Evolutionary conservation across 441 rosid species (phyloP).

Genomic region (Viola pubescens): DNA sequence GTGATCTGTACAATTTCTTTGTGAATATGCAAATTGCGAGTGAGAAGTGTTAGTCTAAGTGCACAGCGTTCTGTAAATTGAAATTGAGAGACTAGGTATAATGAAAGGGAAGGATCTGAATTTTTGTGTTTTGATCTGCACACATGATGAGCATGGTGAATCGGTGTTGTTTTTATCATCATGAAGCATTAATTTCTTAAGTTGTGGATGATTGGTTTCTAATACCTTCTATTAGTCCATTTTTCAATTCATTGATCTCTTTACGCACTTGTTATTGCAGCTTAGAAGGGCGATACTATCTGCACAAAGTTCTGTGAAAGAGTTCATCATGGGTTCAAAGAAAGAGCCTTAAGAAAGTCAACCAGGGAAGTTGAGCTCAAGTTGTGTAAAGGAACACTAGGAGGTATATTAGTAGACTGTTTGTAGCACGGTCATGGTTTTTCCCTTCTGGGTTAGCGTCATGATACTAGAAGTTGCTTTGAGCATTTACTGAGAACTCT

Average conservation of each 20-base stretch:
- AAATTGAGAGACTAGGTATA: too few relatives aligned
- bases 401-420: conserved; percentile 1
- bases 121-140: too few relatives aligned
- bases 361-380: conserved; percentile 17
- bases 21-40: too few relatives aligned
- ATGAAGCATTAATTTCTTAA: too few relatives aligned
- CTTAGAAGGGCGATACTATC: conserved; percentile 50
- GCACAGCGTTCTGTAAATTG: too few relatives aligned
- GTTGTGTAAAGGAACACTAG: conserved; percentile 19
- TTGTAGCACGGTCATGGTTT: conserved; percentile 5
- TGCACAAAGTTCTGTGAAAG: conserved; percentile 48
- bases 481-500: background rate
- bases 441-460: conserved; percentile 3
- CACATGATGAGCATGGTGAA: too few relatives aligned
- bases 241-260: background rate
- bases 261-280: conserved; percentile 32
- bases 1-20: too few relatives aligned
- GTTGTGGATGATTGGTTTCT: background rate
- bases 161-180: too few relatives aligned
- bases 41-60: too few relatives aligned
- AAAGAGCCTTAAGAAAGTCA: conserved; percentile 26
- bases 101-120: too few relatives aligned
- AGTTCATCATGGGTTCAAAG: conserved; percentile 46
- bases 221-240: background rate
- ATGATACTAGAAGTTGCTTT: conserved; percentile 3